phyloP scores from a whole-genome alignment of 768 basidiomycete species.

The Serendipita sp. region DNA sequence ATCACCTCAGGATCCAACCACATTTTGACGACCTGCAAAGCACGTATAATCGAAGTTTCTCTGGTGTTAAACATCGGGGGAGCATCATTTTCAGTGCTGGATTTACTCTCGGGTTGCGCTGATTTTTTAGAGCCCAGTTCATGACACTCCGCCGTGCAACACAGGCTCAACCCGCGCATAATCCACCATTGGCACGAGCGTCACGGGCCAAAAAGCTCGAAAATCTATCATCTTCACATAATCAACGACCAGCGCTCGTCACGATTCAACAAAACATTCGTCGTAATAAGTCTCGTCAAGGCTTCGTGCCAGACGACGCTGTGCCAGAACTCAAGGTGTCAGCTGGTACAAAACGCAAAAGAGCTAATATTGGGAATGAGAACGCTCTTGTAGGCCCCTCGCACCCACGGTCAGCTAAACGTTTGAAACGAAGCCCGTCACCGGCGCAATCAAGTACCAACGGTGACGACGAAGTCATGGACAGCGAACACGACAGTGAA shows the following conservation, averaged over 20 bases:
- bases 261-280: constrained; percentile 2
- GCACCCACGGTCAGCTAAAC: not conserved
- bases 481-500: not conserved
- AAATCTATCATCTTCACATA: not conserved
- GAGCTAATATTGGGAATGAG: not conserved
- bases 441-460: not conserved
- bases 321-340: not conserved
- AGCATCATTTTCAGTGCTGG: not conserved
- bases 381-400: not conserved
- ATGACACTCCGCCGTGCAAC: not conserved
- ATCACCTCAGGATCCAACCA: no score
- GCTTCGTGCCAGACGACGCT: not conserved
- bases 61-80: not conserved
- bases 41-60: not conserved
- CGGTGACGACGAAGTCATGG: not conserved
- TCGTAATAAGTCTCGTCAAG: constrained; percentile 1
- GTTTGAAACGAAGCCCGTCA: not conserved
- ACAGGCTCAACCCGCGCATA: not conserved
- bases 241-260: not conserved
- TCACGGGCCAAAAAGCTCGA: not conserved
- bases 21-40: no score
- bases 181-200: not conserved
- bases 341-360: not conserved
- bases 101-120: not conserved
- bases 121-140: not conserved